A percentile compares a stretch with the other conserved stretches of the same genome.
Evolutionary conservation across 768 basidiomycete species (phyloP).

Genomic region (Tricholoma bakamatsutake): DNA sequence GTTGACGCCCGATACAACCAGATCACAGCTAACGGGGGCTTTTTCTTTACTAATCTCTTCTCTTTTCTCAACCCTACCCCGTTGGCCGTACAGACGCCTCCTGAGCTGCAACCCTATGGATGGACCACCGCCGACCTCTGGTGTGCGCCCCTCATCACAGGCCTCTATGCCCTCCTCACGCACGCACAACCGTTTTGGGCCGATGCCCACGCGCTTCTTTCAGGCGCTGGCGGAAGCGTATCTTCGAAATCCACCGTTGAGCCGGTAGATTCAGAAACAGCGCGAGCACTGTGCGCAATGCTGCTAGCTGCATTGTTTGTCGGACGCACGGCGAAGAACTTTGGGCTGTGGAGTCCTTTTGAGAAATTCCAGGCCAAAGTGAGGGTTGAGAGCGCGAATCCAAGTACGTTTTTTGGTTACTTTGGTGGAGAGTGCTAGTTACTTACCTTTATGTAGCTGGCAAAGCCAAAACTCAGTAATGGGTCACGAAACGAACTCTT

Average conservation of each 20-base stretch:
- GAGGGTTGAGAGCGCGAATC: not conserved
- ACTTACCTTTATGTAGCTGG: not conserved
- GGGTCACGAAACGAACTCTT: not conserved
- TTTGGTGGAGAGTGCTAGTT: not conserved
- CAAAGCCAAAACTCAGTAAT: not conserved
- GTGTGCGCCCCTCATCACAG: slow-evolving; percentile 76
- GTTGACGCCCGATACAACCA: slow-evolving; percentile 19
- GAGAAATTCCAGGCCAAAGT: slow-evolving; percentile 7
- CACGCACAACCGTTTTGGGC: slow-evolving; percentile 86
- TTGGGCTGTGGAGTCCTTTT: slow-evolving; percentile 30
- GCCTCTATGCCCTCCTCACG: slow-evolving; percentile 74
- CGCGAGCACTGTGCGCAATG: slow-evolving; percentile 67
- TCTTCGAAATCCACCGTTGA: slow-evolving; percentile 30
- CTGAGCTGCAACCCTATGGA: slow-evolving; percentile 75
- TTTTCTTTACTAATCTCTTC: slow-evolving; percentile 72
- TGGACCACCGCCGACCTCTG: slow-evolving; percentile 86
- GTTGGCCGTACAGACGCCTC: slow-evolving; percentile 64
- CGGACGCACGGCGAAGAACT: slow-evolving; percentile 61
- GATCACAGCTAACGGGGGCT: slow-evolving; percentile 74
- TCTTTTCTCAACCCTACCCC: slow-evolving; percentile 72
- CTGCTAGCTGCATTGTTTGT: slow-evolving; percentile 58
- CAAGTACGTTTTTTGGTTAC: slow-evolving; percentile 7
- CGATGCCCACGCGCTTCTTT: slow-evolving; percentile 45
- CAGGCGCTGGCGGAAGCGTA: slow-evolving; percentile 38
- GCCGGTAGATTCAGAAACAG: slow-evolving; percentile 55